Percentiles rank a stretch among this genome's conserved stretches.
Evolutionary conservation across 2,329 filamentous ascomycete species (phyloP).

Genomic region (Phoma sp.): DNA sequence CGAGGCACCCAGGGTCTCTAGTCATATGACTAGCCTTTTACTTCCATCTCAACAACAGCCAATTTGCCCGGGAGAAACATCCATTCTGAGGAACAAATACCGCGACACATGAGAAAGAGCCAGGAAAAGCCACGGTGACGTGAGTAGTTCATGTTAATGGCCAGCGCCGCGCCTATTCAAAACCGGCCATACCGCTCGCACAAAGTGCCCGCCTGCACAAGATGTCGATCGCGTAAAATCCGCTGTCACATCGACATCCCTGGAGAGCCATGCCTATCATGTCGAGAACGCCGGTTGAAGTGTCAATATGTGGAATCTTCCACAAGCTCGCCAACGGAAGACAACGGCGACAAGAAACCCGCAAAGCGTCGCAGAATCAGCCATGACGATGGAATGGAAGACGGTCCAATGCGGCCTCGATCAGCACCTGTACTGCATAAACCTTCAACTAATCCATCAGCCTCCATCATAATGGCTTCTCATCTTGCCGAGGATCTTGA

Average conservation of each 20-base stretch:
- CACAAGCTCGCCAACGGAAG: conserved; percentile 30
- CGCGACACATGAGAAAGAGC: conserved; percentile 6
- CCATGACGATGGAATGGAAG: conserved; percentile 27
- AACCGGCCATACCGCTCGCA: conserved; percentile 52
- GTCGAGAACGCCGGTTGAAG: conserved; percentile 45
- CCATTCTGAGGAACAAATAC: neutral
- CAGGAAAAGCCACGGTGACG: neutral
- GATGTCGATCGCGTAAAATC: conserved; percentile 51
- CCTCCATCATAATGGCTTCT: conserved; percentile 49
- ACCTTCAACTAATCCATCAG: conserved; percentile 39
- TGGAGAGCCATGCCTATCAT: conserved; percentile 48
- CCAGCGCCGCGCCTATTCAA: conserved; percentile 40
- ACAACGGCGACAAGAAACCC: conserved; percentile 28
- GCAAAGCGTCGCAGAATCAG: conserved; percentile 38
- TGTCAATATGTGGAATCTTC: conserved; percentile 46
- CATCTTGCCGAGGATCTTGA: conserved; percentile 51
- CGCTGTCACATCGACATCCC: conserved; percentile 51
- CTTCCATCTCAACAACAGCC: conserved; percentile 11
- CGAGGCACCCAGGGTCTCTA: neutral
- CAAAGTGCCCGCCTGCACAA: conserved; percentile 50
- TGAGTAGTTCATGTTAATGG: conserved; percentile 30
- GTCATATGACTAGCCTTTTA: conserved; percentile 16
- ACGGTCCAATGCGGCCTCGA: conserved; percentile 26
- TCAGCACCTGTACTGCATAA: conserved; percentile 39
- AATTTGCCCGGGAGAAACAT: neutral